Base-by-base conservation (phyloP, 2,329 filamentous ascomycete genomes). In the Helminthosporium solani region DNA sequence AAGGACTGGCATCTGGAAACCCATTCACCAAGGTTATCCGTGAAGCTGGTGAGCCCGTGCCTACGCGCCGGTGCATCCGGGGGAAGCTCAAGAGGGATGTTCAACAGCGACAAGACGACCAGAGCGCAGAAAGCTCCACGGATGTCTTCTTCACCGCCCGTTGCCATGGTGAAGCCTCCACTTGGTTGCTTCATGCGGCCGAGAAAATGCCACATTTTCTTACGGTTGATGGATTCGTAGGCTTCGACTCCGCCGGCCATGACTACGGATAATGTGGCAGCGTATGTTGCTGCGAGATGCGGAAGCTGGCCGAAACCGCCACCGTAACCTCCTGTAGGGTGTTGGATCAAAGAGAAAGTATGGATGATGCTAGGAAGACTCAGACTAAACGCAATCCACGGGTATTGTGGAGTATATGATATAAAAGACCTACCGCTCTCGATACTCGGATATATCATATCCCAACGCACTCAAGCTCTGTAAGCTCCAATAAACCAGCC, bases 401-500 rank as follows among this genome's bases (percentile, higher is more conserved):
- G n/a, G 2, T 16, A 15, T 38, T n/a, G 3, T 7, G 25, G 23
- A 3, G 19, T 12, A 33, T 21, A 20, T 40, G 16, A 30, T 7
- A 14, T 18, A 39, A 11, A 30, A 19, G 28, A 71, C 76, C 54
- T 74, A 82, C 72, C 80, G 78, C 54, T 86, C 75, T 45, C 85
- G 81, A 69, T 89, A 92, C 44, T 67, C 61, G 7, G 73, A 75
- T 31, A 82, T 70, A 66, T 96, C 88, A 64, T 90, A 83, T 38
- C 89, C 90, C 40, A 99, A 74, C 27, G 91, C 76, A 20, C 80
- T 76, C 54, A 99, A 76, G 2, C 82, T 90, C 27, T 85, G 82
- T 43, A 97, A 76, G 42, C 82, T 87, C 94, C 94, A 99, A 74
- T 96, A 97, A 54, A 96, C 79, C 62, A 96, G 81, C 94, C 94